Evolutionary conservation across 257 asterid genomes (phyloP).

Genomic region (Cynanchum wilfordii): DNA sequence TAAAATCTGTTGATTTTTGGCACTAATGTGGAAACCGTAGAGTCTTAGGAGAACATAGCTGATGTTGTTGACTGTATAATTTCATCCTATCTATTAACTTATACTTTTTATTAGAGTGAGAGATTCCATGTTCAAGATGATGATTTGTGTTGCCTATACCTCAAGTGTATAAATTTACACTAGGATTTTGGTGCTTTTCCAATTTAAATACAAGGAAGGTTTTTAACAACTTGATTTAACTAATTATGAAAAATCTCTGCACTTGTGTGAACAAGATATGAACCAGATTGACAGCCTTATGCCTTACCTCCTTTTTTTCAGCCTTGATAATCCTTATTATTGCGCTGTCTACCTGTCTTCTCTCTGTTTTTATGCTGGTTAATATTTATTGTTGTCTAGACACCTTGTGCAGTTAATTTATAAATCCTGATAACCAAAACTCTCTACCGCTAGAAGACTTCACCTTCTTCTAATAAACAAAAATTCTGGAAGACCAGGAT

Average conservation of each 20-base stretch:
- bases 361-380: neutral
- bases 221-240: neutral
- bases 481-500: conserved; percentile 15
- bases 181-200: neutral
- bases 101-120: no score
- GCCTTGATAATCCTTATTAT: neutral
- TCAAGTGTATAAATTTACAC: no score
- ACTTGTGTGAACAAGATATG: neutral
- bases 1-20: neutral
- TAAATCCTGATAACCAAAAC: neutral
- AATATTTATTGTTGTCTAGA: neutral
- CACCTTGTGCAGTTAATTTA: neutral
- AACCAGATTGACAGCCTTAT: neutral
- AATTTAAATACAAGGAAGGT: neutral
- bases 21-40: neutral
- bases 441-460: neutral
- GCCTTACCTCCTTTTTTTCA: neutral
- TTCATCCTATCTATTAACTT: no score
- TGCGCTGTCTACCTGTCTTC: neutral
- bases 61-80: neutral
- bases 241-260: neutral
- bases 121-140: no score
- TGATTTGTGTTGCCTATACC: no score
- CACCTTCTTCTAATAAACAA: neutral
- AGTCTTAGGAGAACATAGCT: neutral